Evolutionary conservation across 768 basidiomycete species (phyloP).

Genomic region (Crepidotus variabilis): DNA sequence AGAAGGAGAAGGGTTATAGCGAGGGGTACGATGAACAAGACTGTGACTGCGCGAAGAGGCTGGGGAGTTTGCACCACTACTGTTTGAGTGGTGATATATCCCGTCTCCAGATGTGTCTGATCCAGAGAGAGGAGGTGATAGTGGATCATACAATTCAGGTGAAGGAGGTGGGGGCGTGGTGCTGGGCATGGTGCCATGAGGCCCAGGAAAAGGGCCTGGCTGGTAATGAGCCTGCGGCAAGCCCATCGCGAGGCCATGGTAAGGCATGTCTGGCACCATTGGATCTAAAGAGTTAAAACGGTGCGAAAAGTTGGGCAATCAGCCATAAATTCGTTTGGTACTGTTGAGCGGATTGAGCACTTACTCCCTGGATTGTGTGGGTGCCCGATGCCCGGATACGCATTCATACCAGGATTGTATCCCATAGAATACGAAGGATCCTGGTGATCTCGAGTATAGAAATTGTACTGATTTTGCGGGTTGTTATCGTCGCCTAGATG

Average conservation of each 20-base stretch:
- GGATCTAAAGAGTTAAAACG: conserved; percentile 54
- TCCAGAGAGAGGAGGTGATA: conserved; percentile 84
- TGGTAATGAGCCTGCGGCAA: conserved; percentile 62
- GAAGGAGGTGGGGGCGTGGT: conserved; percentile 74
- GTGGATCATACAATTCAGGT: conserved; percentile 78
- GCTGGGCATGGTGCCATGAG: conserved; percentile 67
- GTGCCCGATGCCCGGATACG: conserved; percentile 57
- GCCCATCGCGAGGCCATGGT: conserved; percentile 49
- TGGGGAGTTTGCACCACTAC: conserved; percentile 73
- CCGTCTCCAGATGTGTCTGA: conserved; percentile 88
- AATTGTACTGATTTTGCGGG: conserved; percentile 40
- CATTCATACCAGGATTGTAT: conserved; percentile 54
- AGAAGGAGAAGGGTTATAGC: conserved; percentile 82
- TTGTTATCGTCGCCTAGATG: conserved; percentile 47
- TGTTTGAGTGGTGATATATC: conserved; percentile 75
- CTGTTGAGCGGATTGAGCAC: conserved; percentile 33
- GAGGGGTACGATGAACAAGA: conserved; percentile 69
- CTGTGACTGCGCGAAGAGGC: conserved; percentile 73
- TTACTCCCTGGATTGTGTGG: conserved; percentile 72
- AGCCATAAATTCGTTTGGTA: conserved; percentile 35
- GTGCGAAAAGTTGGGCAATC: conserved; percentile 58
- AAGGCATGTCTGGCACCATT: conserved; percentile 63
- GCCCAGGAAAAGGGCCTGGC: conserved; percentile 58
- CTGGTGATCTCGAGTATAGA: conserved; percentile 48
- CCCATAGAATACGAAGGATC: conserved; percentile 32